These are phyloP conservation scores for Rhizopogon sp. DNA, from an alignment of 768 basidiomycete species.

Conservation along the genomic window DNA sequence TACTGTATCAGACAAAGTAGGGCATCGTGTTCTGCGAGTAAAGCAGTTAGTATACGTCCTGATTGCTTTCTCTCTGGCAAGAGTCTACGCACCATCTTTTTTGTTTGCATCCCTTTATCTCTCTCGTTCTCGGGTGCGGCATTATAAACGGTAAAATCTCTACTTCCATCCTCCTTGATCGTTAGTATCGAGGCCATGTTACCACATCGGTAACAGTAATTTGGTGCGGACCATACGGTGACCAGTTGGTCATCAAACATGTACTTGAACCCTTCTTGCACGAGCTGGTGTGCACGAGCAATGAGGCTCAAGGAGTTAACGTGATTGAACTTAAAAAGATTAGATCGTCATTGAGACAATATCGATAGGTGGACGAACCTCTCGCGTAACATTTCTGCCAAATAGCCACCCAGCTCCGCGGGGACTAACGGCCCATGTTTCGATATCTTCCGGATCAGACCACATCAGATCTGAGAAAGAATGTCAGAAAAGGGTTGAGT, in stretches of 20 bases:
- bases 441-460: conserved; percentile 94
- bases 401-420: conserved; percentile 96
- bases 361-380: conserved; percentile 40
- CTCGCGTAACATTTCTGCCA: conserved; percentile 78
- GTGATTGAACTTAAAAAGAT: conserved; percentile 71
- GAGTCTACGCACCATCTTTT: conserved; percentile 56
- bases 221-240: conserved; percentile 91
- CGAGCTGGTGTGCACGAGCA: conserved; percentile 94
- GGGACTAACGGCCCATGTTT: conserved; percentile 96
- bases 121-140: conserved; percentile 88
- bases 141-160: conserved; percentile 77
- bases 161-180: conserved; percentile 60
- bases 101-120: conserved; percentile 72
- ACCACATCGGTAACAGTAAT: conserved; percentile 82
- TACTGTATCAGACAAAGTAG: conserved; percentile 41
- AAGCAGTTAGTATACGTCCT: neutral
- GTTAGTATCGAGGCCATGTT: conserved; percentile 92
- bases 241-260: conserved; percentile 94
- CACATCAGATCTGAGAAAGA: conserved; percentile 84
- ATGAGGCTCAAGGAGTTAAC: conserved; percentile 84
- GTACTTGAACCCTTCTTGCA: conserved; percentile 93
- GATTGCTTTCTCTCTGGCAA: too few relatives aligned
- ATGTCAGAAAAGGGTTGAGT: neutral
- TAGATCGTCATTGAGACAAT: neutral
- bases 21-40: conserved; percentile 45